Evolutionary conservation across 495 filamentous ascomycete species (phyloP).

Genomic region (Xylaria grammica): DNA sequence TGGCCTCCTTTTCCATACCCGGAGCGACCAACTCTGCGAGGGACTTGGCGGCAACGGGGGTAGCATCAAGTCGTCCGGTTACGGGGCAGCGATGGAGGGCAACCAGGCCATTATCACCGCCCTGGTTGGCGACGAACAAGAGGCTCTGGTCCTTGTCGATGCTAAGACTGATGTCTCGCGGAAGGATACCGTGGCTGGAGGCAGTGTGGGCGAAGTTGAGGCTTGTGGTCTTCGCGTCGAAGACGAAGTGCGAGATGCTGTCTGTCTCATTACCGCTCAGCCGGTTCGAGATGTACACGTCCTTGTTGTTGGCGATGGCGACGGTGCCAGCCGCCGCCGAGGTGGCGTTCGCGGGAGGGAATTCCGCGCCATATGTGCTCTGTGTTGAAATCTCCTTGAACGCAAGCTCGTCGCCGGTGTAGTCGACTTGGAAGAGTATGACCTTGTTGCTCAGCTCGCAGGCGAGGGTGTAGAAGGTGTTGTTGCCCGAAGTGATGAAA

Average conservation of each 20-base stretch:
- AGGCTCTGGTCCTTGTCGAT: slow-evolving; percentile 25
- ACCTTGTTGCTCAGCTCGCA: slow-evolving; percentile 39
- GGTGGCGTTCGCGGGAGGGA: slow-evolving; percentile 29
- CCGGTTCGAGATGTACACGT: slow-evolving; percentile 46
- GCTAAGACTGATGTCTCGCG: slow-evolving; percentile 42
- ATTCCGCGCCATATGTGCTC: slow-evolving; percentile 33
- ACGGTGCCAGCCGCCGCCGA: slow-evolving; percentile 39
- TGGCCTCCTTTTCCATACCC: slow-evolving; percentile 18
- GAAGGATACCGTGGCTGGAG: slow-evolving; percentile 33
- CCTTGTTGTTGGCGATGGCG: slow-evolving; percentile 33
- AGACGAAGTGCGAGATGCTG: slow-evolving; percentile 41
- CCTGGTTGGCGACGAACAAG: slow-evolving; percentile 41
- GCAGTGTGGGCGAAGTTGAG: slow-evolving; percentile 33
- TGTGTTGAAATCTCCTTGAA: slow-evolving; percentile 31
- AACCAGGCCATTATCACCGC: slow-evolving; percentile 32
- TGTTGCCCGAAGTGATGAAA: slow-evolving; percentile 34
- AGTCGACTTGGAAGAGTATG: slow-evolving; percentile 35
- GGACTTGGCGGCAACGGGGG: slow-evolving; percentile 27
- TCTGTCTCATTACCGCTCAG: slow-evolving; percentile 37
- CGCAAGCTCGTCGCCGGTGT: slow-evolving; percentile 26
- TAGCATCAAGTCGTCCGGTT: slow-evolving; percentile 26
- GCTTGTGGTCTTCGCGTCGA: slow-evolving; percentile 20
- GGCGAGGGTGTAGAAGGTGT: slow-evolving; percentile 35
- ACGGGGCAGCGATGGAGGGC: slow-evolving; percentile 29
- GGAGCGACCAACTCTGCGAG: slow-evolving; percentile 26